A percentile compares a stretch with the other conserved stretches of the same genome.
These are phyloP conservation scores for Salix brachista DNA, from an alignment of 345 rosid genomes.

Conservation along the genomic window DNA sequence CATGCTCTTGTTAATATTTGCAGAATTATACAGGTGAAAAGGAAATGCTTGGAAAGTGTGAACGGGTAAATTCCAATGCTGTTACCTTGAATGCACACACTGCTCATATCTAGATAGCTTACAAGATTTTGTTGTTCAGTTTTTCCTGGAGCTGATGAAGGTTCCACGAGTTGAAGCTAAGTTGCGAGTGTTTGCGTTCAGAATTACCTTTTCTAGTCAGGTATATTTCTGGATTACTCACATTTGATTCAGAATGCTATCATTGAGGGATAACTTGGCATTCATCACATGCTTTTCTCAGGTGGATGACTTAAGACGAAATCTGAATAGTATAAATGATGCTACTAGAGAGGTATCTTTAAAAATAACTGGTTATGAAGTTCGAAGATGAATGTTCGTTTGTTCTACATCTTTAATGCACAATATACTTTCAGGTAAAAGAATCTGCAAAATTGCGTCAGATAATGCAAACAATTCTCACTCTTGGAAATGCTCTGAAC, in stretches of 20 bases:
- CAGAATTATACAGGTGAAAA: constrained; percentile 87
- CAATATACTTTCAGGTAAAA: constrained; percentile 60
- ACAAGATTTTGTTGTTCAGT: constrained; percentile 44
- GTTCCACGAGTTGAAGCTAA: constrained; percentile 97
- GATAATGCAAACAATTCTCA: constrained; percentile 95
- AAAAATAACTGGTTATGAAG: constrained; percentile 2
- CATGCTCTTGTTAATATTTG: constrained; percentile 19
- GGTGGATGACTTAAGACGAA: constrained; percentile 74
- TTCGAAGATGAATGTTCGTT: constrained; percentile 5
- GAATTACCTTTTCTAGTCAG: constrained; percentile 84
- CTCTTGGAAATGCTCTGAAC: constrained; percentile 95
- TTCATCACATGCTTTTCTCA: constrained; percentile 25
- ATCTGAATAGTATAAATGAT: constrained; percentile 61
- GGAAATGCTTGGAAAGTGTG: constrained; percentile 96
- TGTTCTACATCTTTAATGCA: constrained; percentile 22
- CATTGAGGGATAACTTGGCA: constrained; percentile 6
- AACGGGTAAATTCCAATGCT: constrained; percentile 57
- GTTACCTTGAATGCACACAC: constrained; percentile 10
- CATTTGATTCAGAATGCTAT: constrained; percentile 6
- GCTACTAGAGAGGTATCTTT: constrained; percentile 73
- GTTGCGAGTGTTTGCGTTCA: constrained; percentile 91
- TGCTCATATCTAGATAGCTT: constrained; percentile 19
- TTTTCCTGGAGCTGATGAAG: constrained; percentile 90
- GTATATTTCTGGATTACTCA: constrained; percentile 30
- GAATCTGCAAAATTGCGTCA: constrained; percentile 89